Conservation (phyloP, 2,329 filamentous ascomycete genomes). For the Balansia obtecta region DNA sequence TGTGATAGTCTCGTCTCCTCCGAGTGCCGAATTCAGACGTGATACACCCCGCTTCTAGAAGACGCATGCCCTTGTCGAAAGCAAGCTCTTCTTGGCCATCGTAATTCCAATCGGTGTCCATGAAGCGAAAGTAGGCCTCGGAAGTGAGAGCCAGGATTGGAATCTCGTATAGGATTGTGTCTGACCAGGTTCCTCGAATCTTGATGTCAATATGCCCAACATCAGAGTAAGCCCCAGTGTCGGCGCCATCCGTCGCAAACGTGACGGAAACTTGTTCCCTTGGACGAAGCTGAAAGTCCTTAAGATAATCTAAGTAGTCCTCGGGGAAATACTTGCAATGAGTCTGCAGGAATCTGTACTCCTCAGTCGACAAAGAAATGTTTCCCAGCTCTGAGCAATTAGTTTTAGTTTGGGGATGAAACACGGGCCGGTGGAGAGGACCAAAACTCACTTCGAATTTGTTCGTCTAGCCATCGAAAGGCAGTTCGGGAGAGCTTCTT, state of each 20-base stretch:
- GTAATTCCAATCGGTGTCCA: slow-evolving; percentile 86
- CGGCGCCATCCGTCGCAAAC: slow-evolving; percentile 43
- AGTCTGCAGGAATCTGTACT: slow-evolving; percentile 64
- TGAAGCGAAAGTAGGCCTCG: slow-evolving; percentile 95
- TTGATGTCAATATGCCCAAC: slow-evolving; percentile 65
- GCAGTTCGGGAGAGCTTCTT: slow-evolving; percentile 80
- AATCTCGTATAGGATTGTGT: slow-evolving; percentile 97
- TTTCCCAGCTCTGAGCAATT: slow-evolving; percentile 59
- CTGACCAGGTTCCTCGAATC: slow-evolving; percentile 76
- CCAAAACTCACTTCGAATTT: slow-evolving; percentile 58
- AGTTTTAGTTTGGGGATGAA: not conserved
- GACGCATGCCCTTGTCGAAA: slow-evolving; percentile 62
- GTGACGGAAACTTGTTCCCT: slow-evolving; percentile 63
- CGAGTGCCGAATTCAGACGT: slow-evolving; percentile 93
- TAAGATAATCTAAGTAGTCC: slow-evolving; percentile 70
- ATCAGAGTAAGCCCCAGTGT: slow-evolving; percentile 51
- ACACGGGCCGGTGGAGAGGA: not conserved
- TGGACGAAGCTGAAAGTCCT: slow-evolving; percentile 69
- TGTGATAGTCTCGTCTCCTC: slow-evolving; percentile 83
- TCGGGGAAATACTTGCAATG: slow-evolving; percentile 71
- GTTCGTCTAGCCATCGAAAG: slow-evolving; percentile 72
- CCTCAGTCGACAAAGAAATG: slow-evolving; percentile 65
- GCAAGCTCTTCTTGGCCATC: slow-evolving; percentile 77
- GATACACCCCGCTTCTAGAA: slow-evolving; percentile 73
- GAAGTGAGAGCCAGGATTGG: slow-evolving; percentile 84